Conservation (phyloP, 371 early-diverging fungal genomes). For the Apophysomyces ossiformis region DNA sequence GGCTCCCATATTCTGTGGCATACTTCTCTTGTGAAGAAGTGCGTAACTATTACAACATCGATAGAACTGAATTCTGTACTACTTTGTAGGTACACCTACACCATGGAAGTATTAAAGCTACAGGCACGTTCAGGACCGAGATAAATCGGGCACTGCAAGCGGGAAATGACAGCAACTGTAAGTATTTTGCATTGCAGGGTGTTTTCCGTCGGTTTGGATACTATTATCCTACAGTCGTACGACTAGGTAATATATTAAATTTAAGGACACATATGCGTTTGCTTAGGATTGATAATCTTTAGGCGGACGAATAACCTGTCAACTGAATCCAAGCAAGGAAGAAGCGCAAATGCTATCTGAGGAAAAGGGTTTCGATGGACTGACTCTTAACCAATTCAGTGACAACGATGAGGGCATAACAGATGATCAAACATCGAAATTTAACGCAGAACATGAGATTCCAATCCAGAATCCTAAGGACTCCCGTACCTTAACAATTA, state of each 20-base stretch:
- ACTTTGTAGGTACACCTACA: not conserved
- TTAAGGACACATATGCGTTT: not conserved
- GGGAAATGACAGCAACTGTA: not conserved
- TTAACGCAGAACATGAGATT: too few species aligned
- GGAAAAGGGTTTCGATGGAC: too few species aligned
- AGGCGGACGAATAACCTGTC: too few species aligned
- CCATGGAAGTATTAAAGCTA: not conserved
- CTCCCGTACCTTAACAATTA: not conserved
- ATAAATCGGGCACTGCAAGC: not conserved
- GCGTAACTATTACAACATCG: not conserved
- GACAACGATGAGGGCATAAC: too few species aligned
- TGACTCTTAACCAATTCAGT: too few species aligned
- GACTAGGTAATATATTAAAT: not conserved
- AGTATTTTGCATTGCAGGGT: not conserved
- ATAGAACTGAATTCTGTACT: not conserved
- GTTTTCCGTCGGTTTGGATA: constrained; percentile 1
- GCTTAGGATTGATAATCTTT: too few species aligned
- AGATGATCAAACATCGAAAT: too few species aligned
- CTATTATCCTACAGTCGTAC: not conserved
- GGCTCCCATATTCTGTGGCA: not conserved
- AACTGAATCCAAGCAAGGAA: too few species aligned
- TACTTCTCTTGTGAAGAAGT: not conserved
- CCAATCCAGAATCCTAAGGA: not conserved
- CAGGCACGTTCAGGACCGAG: not conserved
- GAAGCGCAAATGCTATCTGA: too few species aligned